Base-by-base conservation (phyloP, 768 basidiomycete species). In the Calocybe indica region DNA sequence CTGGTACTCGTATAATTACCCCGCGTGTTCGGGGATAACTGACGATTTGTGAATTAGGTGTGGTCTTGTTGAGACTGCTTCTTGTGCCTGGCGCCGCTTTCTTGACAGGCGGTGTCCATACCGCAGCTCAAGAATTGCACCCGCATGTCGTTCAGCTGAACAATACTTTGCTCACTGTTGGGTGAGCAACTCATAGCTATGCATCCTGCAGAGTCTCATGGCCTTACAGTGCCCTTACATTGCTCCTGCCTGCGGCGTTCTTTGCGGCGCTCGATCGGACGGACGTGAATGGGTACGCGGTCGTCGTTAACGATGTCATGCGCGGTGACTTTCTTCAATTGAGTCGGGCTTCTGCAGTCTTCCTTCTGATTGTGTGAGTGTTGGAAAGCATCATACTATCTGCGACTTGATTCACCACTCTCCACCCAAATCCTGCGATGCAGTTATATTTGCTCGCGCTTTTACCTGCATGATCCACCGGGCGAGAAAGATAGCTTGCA, bases 21-120 rank as follows among this genome's bases (percentile, higher is more conserved):
- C 22, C 22, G 1, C 22, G 22, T 22, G 4, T 22, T 22, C 22
- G 4, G 22, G 4, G 22, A 22, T 22, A 22, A 22, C 4, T 22
- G 22, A 22, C 22, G 22, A 22, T 22, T 2, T 22, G 1, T 22
- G 22, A 22, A 15, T 6, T 49, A 80, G 83, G 86, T 12, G 86
- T 89, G 6, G 73, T 87, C 5, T 63, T 89, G n/a, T 70, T 89
- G 7, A 86, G 86, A 59, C 70, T 88, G 1, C 71, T 89, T 1
- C 73, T 89, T 10, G 70, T 88, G 38, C 85, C 86, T 0, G 86
- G 86, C 2, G 70, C 75, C 4, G 71, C 85, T 0, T 88, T 88
- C 59, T 68, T 88, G n/a, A 75, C 76, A 2, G 86, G 85, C 15
- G 86, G 86, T 39, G 80, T 78, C n/a, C 72, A 75, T 14, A 69